Evolutionary conservation across 768 basidiomycete genomes (phyloP).

Genomic region (Naganishia friedmannii): DNA sequence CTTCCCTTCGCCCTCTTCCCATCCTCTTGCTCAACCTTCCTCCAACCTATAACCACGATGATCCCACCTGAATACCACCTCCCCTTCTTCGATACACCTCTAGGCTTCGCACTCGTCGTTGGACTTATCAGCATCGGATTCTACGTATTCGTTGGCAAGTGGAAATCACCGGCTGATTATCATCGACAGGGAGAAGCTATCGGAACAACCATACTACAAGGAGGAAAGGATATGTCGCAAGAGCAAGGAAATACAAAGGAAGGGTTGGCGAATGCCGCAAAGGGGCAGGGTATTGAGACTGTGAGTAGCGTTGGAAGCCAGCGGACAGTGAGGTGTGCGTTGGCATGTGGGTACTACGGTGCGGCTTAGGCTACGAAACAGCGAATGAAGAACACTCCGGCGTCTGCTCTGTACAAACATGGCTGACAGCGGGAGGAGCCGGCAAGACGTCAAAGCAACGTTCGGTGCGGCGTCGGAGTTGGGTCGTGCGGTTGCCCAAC

Average conservation of each 20-base stretch:
- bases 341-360: too few species aligned
- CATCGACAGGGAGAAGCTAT: slow-evolving; percentile 10
- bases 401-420: too few species aligned
- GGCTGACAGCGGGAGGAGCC: too few species aligned
- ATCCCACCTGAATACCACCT: slow-evolving; percentile 8
- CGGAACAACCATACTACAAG: neutral
- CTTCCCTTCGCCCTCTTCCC: neutral
- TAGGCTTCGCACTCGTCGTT: slow-evolving; percentile 22
- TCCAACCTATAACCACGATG: slow-evolving; percentile 3
- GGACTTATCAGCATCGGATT: slow-evolving; percentile 6
- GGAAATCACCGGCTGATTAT: slow-evolving; percentile 21
- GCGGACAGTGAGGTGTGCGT: neutral
- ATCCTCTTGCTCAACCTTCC: neutral
- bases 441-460: too few species aligned
- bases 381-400: neutral
- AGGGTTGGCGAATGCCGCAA: slow-evolving; percentile 22
- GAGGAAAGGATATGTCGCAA: neutral
- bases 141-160: slow-evolving; percentile 13
- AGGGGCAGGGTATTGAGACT: slow-evolving; percentile 26
- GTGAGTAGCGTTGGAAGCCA: slow-evolving; percentile 7
- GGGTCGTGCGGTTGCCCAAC: too few species aligned
- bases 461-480: too few species aligned
- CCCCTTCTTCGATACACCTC: slow-evolving; percentile 19
- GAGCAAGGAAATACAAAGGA: slow-evolving; percentile 12
- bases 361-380: neutral